Conservation (phyloP, 139 green algal species). For the Diplosphaera chodatii region DNA sequence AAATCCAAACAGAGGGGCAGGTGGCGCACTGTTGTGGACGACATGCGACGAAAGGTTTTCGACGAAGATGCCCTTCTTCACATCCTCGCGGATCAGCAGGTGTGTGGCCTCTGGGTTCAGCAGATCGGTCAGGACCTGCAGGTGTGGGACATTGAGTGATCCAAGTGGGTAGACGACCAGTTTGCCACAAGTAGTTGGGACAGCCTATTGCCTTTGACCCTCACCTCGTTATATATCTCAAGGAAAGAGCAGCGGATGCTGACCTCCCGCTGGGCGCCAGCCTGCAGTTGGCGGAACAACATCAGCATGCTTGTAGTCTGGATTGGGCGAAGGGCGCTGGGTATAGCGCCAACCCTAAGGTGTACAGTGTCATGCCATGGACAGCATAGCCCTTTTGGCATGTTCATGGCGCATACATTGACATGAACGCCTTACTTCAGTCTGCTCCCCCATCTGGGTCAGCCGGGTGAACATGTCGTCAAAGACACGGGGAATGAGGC, state of each 20-base stretch:
- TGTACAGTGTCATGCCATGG: too few species aligned
- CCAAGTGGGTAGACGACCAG: too few species aligned
- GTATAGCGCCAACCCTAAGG: too few species aligned
- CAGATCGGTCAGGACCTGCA: conserved; percentile 76
- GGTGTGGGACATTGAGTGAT: background rate
- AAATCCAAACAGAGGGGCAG: background rate
- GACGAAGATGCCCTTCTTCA: conserved; percentile 71
- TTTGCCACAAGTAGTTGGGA: conserved; percentile 42
- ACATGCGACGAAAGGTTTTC: conserved; percentile 66
- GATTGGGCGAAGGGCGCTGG: too few species aligned
- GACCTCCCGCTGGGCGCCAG: conserved; percentile 3
- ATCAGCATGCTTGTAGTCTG: too few species aligned
- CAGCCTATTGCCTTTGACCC: conserved; percentile 60
- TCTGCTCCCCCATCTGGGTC: conserved; percentile 34
- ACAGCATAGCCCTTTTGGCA: too few species aligned
- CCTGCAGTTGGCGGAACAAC: background rate
- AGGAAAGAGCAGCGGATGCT: conserved; percentile 35
- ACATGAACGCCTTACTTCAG: too few species aligned
- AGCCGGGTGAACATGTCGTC: conserved; percentile 78
- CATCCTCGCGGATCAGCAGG: conserved; percentile 70
- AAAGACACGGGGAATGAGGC: conserved; percentile 77
- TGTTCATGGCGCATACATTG: too few species aligned
- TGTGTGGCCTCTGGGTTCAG: conserved; percentile 39
- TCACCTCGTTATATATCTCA: conserved; percentile 97
- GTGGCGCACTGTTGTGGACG: conserved; percentile 58